Percentiles rank a stretch among this genome's conserved stretches.
Evolutionary conservation across 805 yeast species (phyloP).

Genomic region (Schizosaccharomyces lindneri): DNA sequence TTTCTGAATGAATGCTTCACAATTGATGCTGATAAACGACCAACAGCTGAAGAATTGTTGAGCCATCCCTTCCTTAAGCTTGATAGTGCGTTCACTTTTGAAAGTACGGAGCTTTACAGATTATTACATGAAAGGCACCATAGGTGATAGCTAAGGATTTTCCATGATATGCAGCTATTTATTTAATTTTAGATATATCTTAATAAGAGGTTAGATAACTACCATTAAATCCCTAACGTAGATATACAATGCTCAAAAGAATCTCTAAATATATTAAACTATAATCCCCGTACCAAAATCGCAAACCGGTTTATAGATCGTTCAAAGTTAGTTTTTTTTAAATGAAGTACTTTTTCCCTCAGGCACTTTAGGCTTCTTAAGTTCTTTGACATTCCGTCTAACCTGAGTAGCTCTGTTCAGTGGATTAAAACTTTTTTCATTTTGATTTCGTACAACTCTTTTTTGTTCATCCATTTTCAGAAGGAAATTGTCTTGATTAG

Average conservation of each 20-base stretch:
- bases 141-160: not conserved
- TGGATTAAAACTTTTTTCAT: not conserved
- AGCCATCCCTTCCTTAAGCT: constrained; percentile 22
- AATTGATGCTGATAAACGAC: constrained; percentile 58
- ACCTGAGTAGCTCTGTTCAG: too few relatives aligned
- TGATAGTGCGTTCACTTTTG: not conserved
- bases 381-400: not conserved
- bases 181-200: too few relatives aligned
- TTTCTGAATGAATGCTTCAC: constrained; percentile 58
- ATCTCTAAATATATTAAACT: too few relatives aligned
- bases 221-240: too few relatives aligned
- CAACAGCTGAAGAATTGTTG: constrained; percentile 51
- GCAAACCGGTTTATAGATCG: too few relatives aligned
- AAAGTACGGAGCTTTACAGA: not conserved
- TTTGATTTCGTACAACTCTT: too few relatives aligned
- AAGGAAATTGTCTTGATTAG: not conserved
- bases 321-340: not conserved
- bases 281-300: too few relatives aligned
- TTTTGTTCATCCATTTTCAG: not conserved
- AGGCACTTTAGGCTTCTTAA: not conserved
- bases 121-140: not conserved
- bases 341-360: not conserved
- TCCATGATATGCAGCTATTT: not conserved
- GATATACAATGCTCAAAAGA: too few relatives aligned
- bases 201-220: too few relatives aligned